Evolutionary conservation across 1,284 basidiomycete species (phyloP), one percentile per base, ranked within the genome.

Genomic region (Ceratobasidium papillatum): DNA sequence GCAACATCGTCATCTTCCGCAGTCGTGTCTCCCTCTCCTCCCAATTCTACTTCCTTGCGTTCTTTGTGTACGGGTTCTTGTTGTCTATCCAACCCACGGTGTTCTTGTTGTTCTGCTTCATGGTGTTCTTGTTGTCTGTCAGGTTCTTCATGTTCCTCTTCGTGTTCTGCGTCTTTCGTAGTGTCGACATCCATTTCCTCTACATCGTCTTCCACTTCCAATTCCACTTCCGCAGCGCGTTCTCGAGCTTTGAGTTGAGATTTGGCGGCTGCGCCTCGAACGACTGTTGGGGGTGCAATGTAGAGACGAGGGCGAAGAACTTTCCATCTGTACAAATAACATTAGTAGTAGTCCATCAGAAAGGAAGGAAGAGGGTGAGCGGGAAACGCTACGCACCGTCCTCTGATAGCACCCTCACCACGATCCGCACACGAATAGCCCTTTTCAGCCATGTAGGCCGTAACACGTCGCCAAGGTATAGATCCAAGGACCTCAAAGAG

Each of bases 401-500:
- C 69, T 19, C 69, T 41, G 47, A 72, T 72, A 11, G 69, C 69
- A 47, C 69, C 69, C 45, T 72, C 69, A 1, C 69, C 69, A 22
- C 69, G 41, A 38, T 72, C 69, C 22, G 69, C 69, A 52, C 69
- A 72, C 9, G 69, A 25, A 34, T 49, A 72, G 2, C 69, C 69
- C 4, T 45, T 38, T 22, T 72, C 69, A n/a, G 69, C 58, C 69
- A 72, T 72, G 69, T 49, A 72, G 8, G 43, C 56, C 4, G 69
- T 72, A 34, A 72, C 69, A 12, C 69, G 69, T 3, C 69, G 30
- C 69, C 69, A 72, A 19, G 69, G 69, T 49, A 72, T 72, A 1
- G 69, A 72, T 27, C 69, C 69, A 5, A 72, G 32, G 3, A 72
- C 69, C 12, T 72, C 69, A 17, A 72, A 72, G 14, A 72, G 58